Conservation (phyloP, 2,329 filamentous ascomycete genomes). For the Helminthosporium solani region DNA sequence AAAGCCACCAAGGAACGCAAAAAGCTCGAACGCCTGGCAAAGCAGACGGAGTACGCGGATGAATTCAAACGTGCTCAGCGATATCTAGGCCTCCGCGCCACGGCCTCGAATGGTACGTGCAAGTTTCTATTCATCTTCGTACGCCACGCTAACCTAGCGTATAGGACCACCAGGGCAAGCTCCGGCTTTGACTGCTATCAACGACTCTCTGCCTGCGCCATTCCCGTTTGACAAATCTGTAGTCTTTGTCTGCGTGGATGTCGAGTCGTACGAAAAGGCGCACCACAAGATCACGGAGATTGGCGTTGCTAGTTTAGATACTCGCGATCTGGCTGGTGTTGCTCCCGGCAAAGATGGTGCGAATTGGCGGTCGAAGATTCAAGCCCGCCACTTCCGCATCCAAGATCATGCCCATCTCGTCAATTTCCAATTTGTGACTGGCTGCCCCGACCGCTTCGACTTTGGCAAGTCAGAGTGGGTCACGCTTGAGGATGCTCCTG, state of each 20-base stretch:
- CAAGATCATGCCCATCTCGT: conserved; percentile 64
- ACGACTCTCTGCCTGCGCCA: conserved; percentile 20
- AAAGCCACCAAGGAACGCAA: conserved; percentile 53
- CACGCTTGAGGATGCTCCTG: conserved; percentile 46
- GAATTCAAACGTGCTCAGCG: conserved; percentile 65
- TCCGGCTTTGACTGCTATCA: conserved; percentile 11
- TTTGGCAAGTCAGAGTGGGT: conserved; percentile 68
- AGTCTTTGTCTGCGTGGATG: conserved; percentile 76
- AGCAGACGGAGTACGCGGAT: conserved; percentile 55
- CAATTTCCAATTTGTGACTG: conserved; percentile 69
- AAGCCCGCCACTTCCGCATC: conserved; percentile 74
- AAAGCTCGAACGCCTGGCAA: conserved; percentile 50
- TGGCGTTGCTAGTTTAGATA: conserved; percentile 80
- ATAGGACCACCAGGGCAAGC: not conserved
- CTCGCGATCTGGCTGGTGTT: conserved; percentile 55
- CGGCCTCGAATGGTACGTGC: conserved; percentile 14
- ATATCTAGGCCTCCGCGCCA: conserved; percentile 67
- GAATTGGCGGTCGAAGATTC: conserved; percentile 68
- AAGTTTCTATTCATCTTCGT: not conserved
- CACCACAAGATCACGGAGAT: conserved; percentile 76
- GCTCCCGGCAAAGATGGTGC: conserved; percentile 62
- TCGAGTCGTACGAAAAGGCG: conserved; percentile 75
- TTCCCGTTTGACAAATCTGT: conserved; percentile 48
- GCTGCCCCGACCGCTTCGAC: conserved; percentile 71
- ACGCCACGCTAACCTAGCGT: not conserved